Evolutionary conservation across 768 basidiomycete genomes (phyloP).

Genomic region (Boletus huronensis): DNA sequence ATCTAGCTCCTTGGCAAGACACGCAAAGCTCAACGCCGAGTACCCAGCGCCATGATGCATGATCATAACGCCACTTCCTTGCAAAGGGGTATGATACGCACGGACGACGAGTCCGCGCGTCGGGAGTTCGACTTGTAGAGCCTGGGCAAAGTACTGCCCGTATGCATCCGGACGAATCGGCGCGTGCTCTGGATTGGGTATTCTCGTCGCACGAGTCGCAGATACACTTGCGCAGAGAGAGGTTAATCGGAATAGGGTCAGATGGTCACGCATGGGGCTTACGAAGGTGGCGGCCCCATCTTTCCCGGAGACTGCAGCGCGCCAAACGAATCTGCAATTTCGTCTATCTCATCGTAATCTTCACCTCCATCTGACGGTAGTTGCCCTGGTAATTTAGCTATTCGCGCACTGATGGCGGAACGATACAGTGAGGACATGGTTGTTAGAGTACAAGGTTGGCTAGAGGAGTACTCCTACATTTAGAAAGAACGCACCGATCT

Average conservation of each 20-base stretch:
- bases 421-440: slow-evolving; percentile 71
- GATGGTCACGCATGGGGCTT: slow-evolving; percentile 32
- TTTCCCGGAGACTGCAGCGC: slow-evolving; percentile 47
- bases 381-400: slow-evolving; percentile 69
- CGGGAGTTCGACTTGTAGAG: slow-evolving; percentile 71
- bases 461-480: background rate
- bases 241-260: slow-evolving; percentile 11
- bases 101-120: slow-evolving; percentile 62
- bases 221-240: slow-evolving; percentile 26
- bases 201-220: slow-evolving; percentile 26
- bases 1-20: slow-evolving; percentile 76
- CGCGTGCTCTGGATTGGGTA: slow-evolving; percentile 58
- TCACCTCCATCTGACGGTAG: slow-evolving; percentile 44
- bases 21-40: slow-evolving; percentile 85
- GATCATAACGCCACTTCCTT: slow-evolving; percentile 63
- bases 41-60: slow-evolving; percentile 97
- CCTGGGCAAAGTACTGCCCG: slow-evolving; percentile 70
- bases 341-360: slow-evolving; percentile 40
- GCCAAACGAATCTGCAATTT: slow-evolving; percentile 56
- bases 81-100: slow-evolving; percentile 79
- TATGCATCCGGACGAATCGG: slow-evolving; percentile 66
- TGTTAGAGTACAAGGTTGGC: background rate
- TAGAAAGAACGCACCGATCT: background rate
- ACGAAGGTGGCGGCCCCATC: slow-evolving; percentile 63
- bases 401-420: slow-evolving; percentile 70